A percentile compares a stretch with the other conserved stretches of the same genome.
phyloP scores from a whole-genome alignment of 148 eudicot species.

The Rhododendron ovatum region DNA sequence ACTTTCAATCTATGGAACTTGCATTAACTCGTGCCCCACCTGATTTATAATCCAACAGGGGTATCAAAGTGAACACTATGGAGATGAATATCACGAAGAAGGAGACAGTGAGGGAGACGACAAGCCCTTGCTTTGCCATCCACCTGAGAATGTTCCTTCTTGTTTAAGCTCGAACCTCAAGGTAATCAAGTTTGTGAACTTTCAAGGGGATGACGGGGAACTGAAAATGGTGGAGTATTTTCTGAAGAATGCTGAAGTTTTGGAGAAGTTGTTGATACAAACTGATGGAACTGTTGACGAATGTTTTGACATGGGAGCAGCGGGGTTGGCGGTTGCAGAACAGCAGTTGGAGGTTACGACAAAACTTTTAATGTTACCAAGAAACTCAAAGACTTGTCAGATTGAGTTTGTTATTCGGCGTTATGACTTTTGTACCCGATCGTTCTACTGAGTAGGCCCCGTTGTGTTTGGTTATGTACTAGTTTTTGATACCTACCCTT shows the following conservation, averaged over 20 bases:
- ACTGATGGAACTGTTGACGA: not conserved
- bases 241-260: not conserved
- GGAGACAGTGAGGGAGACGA: not conserved
- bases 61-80: not conserved
- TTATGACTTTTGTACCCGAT: too few relatives aligned
- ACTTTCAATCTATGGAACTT: not conserved
- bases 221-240: too few relatives aligned
- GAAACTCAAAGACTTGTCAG: not conserved
- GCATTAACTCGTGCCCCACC: not conserved
- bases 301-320: not conserved
- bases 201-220: too few relatives aligned
- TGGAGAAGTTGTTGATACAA: not conserved
- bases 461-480: too few relatives aligned
- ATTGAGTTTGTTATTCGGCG: not conserved
- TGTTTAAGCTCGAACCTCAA: too few relatives aligned
- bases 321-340: not conserved
- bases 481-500: too few relatives aligned
- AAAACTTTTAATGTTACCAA: not conserved
- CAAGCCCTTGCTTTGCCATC: too few relatives aligned
- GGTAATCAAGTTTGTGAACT: too few relatives aligned
- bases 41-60: not conserved
- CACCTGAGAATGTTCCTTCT: too few relatives aligned
- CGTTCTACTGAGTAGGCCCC: too few relatives aligned
- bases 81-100: not conserved
- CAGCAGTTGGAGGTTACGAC: not conserved